Percentiles rank a stretch among this genome's conserved stretches.
phyloP scores from a whole-genome alignment of 345 rosid species.

The Excoecaria agallocha region DNA sequence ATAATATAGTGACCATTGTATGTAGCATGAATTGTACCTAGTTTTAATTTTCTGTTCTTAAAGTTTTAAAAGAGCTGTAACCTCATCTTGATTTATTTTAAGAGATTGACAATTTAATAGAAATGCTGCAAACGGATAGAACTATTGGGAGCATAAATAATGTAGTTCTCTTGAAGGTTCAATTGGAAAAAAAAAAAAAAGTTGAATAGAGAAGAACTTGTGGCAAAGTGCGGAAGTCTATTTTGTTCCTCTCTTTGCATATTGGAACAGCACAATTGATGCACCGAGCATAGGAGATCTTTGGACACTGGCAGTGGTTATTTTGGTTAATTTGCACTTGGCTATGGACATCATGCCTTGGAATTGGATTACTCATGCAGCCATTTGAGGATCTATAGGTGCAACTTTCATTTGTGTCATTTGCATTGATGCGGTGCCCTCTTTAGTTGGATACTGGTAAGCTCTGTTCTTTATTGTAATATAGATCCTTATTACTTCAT shows the following conservation, averaged over 20 bases:
- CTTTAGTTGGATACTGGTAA: slow-evolving; percentile 86
- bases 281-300: slow-evolving; percentile 81
- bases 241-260: slow-evolving; percentile 78
- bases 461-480: slow-evolving; percentile 18
- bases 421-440: slow-evolving; percentile 66
- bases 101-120: no score
- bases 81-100: no score
- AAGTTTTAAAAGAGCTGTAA: no score
- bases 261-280: slow-evolving; percentile 73
- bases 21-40: no score
- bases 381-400: slow-evolving; percentile 89
- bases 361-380: slow-evolving; percentile 88
- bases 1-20: no score
- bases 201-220: no score
- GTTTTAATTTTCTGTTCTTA: no score
- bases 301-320: slow-evolving; percentile 88
- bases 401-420: slow-evolving; percentile 78
- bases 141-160: no score
- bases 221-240: slow-evolving; percentile 83
- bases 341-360: slow-evolving; percentile 90
- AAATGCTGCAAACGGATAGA: no score
- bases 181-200: no score
- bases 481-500: no score
- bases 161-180: no score
- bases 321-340: slow-evolving; percentile 81